A percentile compares a stretch with the other conserved stretches of the same genome.
Conservation (phyloP, 2,329 filamentous ascomycete genomes). For the Ophiognomonia clavigignenti-juglandacearum region DNA sequence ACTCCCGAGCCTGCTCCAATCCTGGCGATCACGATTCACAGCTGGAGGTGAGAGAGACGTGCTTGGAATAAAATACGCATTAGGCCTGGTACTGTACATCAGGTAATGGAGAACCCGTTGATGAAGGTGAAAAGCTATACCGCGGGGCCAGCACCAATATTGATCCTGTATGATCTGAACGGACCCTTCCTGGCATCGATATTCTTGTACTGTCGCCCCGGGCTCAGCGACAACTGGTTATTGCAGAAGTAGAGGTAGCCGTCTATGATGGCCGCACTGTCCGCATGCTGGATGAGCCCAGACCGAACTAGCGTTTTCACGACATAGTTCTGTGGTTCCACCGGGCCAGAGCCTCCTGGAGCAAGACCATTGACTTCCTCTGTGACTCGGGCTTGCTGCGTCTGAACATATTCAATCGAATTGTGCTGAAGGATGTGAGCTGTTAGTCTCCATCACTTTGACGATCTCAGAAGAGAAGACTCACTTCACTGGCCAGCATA, state of each 20-base stretch:
- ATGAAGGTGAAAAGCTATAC: no score
- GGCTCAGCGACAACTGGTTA: conserved; percentile 33
- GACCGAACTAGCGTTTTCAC: conserved; percentile 34
- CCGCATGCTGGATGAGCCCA: conserved; percentile 36
- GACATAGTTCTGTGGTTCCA: conserved; percentile 30
- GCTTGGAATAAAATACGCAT: no score
- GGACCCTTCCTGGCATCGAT: conserved; percentile 30
- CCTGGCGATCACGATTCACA: no score
- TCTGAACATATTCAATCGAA: conserved; percentile 38
- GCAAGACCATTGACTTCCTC: conserved; percentile 29
- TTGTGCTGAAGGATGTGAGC: no score
- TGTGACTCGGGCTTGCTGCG: conserved; percentile 27
- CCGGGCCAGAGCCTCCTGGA: conserved; percentile 26
- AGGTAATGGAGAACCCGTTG: no score
- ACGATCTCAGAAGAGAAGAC: no score
- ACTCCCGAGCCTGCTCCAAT: no score
- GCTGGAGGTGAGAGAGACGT: no score
- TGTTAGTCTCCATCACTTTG: no score
- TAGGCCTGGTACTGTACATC: no score
- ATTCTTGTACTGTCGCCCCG: conserved; percentile 32
- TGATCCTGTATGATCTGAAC: conserved; percentile 29
- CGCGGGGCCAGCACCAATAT: conserved; percentile 31
- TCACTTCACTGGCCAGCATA: conserved; percentile 34
- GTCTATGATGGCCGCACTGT: conserved; percentile 33
- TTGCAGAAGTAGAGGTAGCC: conserved; percentile 38